These are phyloP conservation scores for Musa itinerans DNA, from an alignment of 176 grass and related monocot genomes.

Conservation along the genomic window DNA sequence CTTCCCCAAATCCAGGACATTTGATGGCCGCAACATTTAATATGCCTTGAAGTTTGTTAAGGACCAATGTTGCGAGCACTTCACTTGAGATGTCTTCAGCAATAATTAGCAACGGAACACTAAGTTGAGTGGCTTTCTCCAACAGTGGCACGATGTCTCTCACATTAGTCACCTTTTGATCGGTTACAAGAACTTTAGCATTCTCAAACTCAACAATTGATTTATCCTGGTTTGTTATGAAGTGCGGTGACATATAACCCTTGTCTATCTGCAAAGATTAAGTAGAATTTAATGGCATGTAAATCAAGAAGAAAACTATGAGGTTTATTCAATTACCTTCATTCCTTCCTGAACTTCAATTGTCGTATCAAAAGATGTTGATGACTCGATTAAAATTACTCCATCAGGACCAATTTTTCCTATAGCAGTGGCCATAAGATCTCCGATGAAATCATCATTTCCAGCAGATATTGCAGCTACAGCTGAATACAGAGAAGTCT, in stretches of 20 bases:
- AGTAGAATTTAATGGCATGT: conserved; percentile 9
- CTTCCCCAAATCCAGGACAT: conserved; percentile 74
- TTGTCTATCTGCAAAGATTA: conserved; percentile 65
- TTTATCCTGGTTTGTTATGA: conserved; percentile 94
- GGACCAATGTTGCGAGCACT: conserved; percentile 58
- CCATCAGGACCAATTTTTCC: conserved; percentile 89
- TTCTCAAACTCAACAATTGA: conserved; percentile 81
- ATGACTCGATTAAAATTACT: conserved; percentile 91
- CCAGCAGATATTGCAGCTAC: conserved; percentile 82
- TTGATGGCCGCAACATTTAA: conserved; percentile 78
- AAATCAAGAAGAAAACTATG: conserved; percentile 7
- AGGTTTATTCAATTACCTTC: conserved; percentile 52
- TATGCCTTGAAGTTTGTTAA: conserved; percentile 82
- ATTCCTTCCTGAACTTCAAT: conserved; percentile 92
- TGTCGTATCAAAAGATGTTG: conserved; percentile 78
- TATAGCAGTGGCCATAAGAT: conserved; percentile 79
- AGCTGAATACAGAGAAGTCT: conserved; percentile 43
- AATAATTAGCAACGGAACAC: conserved; percentile 87
- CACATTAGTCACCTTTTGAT: conserved; percentile 63
- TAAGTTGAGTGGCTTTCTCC: conserved; percentile 73
- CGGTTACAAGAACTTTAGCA: conserved; percentile 83
- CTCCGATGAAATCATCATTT: conserved; percentile 80
- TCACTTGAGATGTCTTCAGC: conserved; percentile 66
- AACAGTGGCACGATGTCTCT: conserved; percentile 74
- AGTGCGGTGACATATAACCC: conserved; percentile 86